These are phyloP conservation scores for Paramecium sonneborni DNA, from an alignment of 73 alveolate genomes.

Conservation along the genomic window DNA sequence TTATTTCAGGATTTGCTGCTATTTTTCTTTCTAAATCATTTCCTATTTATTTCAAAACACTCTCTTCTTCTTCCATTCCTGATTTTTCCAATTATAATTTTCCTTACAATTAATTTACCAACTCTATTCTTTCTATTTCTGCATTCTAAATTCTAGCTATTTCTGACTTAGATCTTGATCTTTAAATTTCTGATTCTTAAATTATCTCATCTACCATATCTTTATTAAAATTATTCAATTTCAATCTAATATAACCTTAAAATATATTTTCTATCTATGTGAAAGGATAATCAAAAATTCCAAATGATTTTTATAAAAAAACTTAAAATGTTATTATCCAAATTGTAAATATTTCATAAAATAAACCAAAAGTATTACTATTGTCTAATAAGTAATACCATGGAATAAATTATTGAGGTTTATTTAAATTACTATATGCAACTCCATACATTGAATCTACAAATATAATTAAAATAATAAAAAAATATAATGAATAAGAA, in stretches of 20 bases:
- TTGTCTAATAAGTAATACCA: slow-evolving; percentile 45
- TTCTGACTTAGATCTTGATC: neutral
- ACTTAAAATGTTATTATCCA: slow-evolving; percentile 23
- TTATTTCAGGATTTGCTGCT: neutral
- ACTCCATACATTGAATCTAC: slow-evolving; percentile 30
- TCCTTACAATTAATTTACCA: neutral
- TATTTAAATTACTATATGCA: neutral
- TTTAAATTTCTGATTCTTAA: neutral
- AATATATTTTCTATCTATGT: slow-evolving; percentile 4
- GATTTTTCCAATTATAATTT: neutral
- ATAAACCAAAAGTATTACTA: neutral
- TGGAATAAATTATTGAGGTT: neutral
- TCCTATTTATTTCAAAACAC: neutral
- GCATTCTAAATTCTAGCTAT: neutral
- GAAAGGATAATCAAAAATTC: neutral
- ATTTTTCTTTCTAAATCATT: slow-evolving; percentile 35
- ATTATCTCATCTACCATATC: neutral
- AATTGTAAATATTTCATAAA: slow-evolving; percentile 13
- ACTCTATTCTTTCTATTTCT: neutral
- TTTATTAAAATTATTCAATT: slow-evolving; percentile 18
- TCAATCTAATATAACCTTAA: slow-evolving; percentile 19
- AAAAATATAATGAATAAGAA: neutral
- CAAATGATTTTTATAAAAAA: neutral
- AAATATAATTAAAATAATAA: neutral
- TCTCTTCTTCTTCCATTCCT: neutral